A percentile compares a stretch with the other conserved stretches of the same genome.
phyloP scores from a whole-genome alignment of 2,329 filamentous ascomycete genomes.

The Botrytis hyacinthi region DNA sequence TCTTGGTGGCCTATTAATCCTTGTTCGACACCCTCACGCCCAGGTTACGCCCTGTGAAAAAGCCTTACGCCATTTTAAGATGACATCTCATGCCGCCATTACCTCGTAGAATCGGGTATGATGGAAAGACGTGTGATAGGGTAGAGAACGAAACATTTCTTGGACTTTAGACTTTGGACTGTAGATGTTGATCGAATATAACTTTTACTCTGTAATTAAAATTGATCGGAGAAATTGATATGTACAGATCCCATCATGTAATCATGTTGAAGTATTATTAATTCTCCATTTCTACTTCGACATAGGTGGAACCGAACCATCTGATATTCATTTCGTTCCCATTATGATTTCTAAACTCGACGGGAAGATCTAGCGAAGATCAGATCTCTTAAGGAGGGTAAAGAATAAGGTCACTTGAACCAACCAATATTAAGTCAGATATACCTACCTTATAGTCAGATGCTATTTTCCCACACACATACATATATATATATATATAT shows the following conservation, averaged over 20 bases:
- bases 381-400: neutral
- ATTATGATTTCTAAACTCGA: neutral
- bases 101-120: neutral
- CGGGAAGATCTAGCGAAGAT: neutral
- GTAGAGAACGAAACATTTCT: neutral
- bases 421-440: neutral
- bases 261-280: neutral
- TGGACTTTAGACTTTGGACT: too few species aligned
- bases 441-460: neutral
- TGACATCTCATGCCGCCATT: constrained; percentile 4
- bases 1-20: neutral
- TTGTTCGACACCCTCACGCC: neutral
- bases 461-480: neutral
- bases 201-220: too few species aligned
- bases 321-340: neutral
- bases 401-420: neutral
- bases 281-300: neutral
- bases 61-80: neutral
- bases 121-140: neutral
- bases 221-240: neutral
- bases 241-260: too few species aligned
- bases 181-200: too few species aligned
- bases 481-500: too few species aligned
- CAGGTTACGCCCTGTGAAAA: constrained; percentile 4
- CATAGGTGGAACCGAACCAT: neutral